These are phyloP conservation scores for Tulasnella sp. DNA, from an alignment of 768 basidiomycete species.

Conservation along the genomic window DNA sequence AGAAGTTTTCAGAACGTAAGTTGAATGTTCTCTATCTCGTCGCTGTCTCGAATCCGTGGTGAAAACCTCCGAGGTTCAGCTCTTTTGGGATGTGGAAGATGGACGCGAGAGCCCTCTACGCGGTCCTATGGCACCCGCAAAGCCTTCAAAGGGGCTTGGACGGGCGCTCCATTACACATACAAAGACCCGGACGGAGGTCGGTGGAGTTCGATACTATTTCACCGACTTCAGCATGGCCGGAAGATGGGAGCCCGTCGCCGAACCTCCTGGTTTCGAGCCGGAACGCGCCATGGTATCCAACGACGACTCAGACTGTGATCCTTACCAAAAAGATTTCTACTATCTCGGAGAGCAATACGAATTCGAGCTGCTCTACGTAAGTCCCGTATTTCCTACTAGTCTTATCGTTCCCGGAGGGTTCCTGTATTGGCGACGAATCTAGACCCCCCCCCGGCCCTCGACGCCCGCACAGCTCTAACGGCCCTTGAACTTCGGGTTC, in stretches of 20 bases:
- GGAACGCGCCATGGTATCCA: too few species aligned
- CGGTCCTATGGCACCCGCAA: neutral
- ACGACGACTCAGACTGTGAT: too few species aligned
- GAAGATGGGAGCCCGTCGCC: neutral
- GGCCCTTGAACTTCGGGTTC: too few species aligned
- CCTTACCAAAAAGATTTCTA: too few species aligned
- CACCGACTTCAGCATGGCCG: neutral
- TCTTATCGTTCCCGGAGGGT: too few species aligned
- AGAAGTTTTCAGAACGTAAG: neutral
- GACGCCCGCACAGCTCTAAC: too few species aligned
- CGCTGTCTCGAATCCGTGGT: neutral
- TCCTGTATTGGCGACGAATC: too few species aligned
- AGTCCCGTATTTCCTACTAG: too few species aligned
- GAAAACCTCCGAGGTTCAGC: neutral
- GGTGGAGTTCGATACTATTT: neutral
- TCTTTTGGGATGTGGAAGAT: neutral
- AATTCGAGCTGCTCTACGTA: too few species aligned
- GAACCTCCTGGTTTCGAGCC: too few species aligned
- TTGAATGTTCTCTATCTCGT: neutral
- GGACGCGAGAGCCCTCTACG: neutral
- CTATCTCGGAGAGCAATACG: too few species aligned
- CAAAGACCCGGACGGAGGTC: neutral
- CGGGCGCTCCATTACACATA: neutral
- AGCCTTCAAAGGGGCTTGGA: neutral
- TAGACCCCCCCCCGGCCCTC: too few species aligned